Conservation (phyloP, 2,329 filamentous ascomycete species). For the Colletotrichum zoysiae region DNA sequence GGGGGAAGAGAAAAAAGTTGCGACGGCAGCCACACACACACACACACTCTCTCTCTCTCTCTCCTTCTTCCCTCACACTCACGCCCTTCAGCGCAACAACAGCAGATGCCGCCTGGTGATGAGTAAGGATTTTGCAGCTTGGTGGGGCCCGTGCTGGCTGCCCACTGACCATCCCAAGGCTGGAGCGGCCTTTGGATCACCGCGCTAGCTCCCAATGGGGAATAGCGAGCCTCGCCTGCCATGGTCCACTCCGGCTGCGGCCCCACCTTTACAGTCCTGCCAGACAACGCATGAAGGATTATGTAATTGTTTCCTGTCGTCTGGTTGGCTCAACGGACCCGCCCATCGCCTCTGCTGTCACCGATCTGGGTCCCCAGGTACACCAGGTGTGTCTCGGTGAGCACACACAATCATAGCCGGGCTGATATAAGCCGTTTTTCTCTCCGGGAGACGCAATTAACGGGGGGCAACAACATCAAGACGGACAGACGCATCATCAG, state of each 20-base stretch:
- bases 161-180: conserved; percentile 15
- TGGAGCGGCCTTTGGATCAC: conserved; percentile 20
- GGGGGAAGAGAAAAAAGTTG: neutral
- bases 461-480: no score
- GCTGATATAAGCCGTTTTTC: neutral
- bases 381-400: neutral
- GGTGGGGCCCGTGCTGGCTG: neutral
- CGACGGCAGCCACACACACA: neutral
- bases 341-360: neutral
- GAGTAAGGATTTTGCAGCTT: conserved; percentile 3
- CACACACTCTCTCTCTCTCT: neutral
- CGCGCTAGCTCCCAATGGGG: conserved; percentile 2
- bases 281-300: neutral
- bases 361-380: neutral
- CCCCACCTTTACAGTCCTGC: conserved; percentile 30
- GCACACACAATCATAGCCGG: neutral
- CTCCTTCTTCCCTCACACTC: neutral
- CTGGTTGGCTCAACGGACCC: neutral
- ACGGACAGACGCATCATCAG: no score
- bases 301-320: neutral
- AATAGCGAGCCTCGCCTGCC: neutral
- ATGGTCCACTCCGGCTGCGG: neutral
- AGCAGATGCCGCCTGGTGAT: neutral
- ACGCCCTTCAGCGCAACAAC: neutral
- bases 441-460: neutral